Percentiles rank a stretch among this genome's conserved stretches.
phyloP scores from a whole-genome alignment of 805 yeast genomes.

The Candida ficus region DNA sequence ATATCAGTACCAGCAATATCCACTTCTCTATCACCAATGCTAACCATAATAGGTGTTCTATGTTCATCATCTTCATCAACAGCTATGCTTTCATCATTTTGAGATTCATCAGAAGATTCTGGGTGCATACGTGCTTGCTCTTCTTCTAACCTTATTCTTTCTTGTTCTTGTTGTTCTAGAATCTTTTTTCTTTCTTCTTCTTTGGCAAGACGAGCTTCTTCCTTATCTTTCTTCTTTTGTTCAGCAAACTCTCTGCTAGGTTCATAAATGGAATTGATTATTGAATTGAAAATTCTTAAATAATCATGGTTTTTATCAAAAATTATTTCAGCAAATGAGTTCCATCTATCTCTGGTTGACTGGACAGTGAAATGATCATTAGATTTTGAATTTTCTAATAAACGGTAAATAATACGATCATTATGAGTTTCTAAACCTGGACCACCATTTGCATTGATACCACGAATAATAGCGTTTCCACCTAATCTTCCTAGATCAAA shows the following conservation, averaged over 20 bases:
- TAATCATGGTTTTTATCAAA: slow-evolving; percentile 37
- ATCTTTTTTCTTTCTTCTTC: slow-evolving; percentile 23
- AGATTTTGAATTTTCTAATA: background rate
- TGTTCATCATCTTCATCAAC: slow-evolving; percentile 24
- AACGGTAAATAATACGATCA: background rate
- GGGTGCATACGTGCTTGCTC: background rate
- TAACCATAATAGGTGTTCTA: slow-evolving; percentile 57
- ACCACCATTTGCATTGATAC: background rate
- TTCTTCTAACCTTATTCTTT: slow-evolving; percentile 6
- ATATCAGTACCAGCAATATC: slow-evolving; percentile 88
- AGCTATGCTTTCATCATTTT: background rate
- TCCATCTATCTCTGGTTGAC: slow-evolving; percentile 68
- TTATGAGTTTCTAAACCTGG: background rate
- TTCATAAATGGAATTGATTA: slow-evolving; percentile 43
- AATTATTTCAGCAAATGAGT: slow-evolving; percentile 47
- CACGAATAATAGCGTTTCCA: background rate
- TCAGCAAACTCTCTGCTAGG: slow-evolving; percentile 37
- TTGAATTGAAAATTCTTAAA: slow-evolving; percentile 33
- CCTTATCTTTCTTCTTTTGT: slow-evolving; percentile 23
- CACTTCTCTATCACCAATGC: slow-evolving; percentile 71
- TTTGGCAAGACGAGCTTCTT: slow-evolving; percentile 21
- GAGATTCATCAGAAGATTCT: background rate
- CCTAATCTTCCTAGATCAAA: background rate
- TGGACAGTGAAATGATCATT: slow-evolving; percentile 11
- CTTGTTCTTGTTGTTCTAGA: slow-evolving; percentile 25